Evolutionary conservation across 1,284 basidiomycete species (phyloP).

Genomic region (Sporisorium scitamineum): DNA sequence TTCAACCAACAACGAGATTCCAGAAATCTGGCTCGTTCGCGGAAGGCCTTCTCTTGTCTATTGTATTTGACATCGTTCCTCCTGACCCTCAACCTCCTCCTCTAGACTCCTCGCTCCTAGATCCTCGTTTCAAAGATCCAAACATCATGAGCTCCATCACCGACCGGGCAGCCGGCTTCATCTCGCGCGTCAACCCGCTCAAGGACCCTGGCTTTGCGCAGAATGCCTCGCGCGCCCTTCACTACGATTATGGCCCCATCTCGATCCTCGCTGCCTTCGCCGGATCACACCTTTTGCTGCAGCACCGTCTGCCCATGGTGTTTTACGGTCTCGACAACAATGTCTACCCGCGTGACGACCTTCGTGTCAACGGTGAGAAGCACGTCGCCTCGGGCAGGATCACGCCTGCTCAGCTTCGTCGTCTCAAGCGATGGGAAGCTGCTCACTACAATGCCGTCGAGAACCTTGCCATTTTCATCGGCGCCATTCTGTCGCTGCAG

Average conservation of each 20-base stretch:
- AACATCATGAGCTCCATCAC: slow-evolving; percentile 37
- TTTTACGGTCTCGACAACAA: slow-evolving; percentile 52
- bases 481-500: slow-evolving; percentile 49
- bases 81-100: neutral
- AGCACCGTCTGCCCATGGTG: slow-evolving; percentile 48
- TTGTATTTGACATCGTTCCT: neutral
- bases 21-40: neutral
- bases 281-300: slow-evolving; percentile 46
- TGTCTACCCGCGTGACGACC: slow-evolving; percentile 45
- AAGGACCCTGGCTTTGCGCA: slow-evolving; percentile 37
- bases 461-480: slow-evolving; percentile 46
- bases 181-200: slow-evolving; percentile 47
- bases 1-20: neutral
- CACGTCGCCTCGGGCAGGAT: slow-evolving; percentile 48
- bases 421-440: slow-evolving; percentile 51
- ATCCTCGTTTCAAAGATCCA: neutral
- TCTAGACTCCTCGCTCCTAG: neutral
- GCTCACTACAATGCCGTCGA: slow-evolving; percentile 55
- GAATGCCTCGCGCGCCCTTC: slow-evolving; percentile 32
- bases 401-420: slow-evolving; percentile 35
- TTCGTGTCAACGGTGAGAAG: slow-evolving; percentile 40
- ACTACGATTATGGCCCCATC: slow-evolving; percentile 48
- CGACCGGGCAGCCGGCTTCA: slow-evolving; percentile 38
- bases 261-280: slow-evolving; percentile 55
- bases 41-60: neutral